Evolutionary conservation across 176 grass and related monocot genomes (phyloP).

Genomic region (Pontederia crassipes): DNA sequence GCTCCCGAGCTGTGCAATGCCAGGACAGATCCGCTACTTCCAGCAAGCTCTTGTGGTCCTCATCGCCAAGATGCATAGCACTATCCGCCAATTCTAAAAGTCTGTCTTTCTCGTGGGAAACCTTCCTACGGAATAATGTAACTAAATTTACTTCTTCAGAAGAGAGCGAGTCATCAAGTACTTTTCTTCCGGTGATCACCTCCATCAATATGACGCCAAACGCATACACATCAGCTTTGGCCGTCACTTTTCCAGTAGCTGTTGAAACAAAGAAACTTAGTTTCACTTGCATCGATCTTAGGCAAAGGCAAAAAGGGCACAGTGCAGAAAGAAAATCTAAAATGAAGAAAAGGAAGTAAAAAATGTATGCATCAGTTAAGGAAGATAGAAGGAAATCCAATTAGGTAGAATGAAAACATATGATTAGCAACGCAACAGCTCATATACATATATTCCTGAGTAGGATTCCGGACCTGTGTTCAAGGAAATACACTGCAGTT

Average conservation of each 20-base stretch:
- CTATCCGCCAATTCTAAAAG: slow-evolving; percentile 65
- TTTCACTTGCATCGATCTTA: slow-evolving; percentile 7
- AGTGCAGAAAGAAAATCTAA: slow-evolving; percentile 1
- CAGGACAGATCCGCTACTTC: slow-evolving; percentile 83
- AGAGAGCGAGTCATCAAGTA: slow-evolving; percentile 79
- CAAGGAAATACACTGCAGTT: too few relatives aligned
- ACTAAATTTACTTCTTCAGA: slow-evolving; percentile 75
- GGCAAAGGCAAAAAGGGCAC: not conserved
- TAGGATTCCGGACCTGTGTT: too few relatives aligned
- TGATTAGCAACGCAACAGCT: too few relatives aligned
- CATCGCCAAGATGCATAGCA: slow-evolving; percentile 40
- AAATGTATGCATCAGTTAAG: too few relatives aligned
- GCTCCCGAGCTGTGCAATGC: slow-evolving; percentile 73
- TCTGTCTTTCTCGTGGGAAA: slow-evolving; percentile 54
- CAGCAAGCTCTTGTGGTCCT: slow-evolving; percentile 43
- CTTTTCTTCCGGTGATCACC: slow-evolving; percentile 73
- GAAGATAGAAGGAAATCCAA: too few relatives aligned
- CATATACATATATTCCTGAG: too few relatives aligned
- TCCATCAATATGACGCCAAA: slow-evolving; percentile 97
- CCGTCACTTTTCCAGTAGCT: slow-evolving; percentile 93
- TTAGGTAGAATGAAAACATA: too few relatives aligned
- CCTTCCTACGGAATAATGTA: slow-evolving; percentile 55
- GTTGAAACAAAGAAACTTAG: slow-evolving; percentile 20
- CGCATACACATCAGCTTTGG: slow-evolving; percentile 93
- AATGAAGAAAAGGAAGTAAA: not conserved